Conservation (phyloP, 2,329 filamentous ascomycete genomes). For the Colletotrichum lupini region DNA sequence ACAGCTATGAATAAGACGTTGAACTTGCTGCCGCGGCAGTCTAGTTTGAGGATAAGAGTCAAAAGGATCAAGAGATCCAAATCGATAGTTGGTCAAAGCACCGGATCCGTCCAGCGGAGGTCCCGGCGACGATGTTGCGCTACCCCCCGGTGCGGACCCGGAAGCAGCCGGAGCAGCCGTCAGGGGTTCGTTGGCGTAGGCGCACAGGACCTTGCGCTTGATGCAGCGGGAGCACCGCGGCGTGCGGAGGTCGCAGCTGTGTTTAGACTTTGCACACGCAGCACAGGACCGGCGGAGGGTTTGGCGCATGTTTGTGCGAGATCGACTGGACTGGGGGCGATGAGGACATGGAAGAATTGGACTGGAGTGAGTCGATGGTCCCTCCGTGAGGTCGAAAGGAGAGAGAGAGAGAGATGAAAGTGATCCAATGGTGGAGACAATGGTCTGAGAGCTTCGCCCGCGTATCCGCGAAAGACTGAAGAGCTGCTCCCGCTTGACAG, state of each 20-base stretch:
- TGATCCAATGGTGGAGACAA: neutral
- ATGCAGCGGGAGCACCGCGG: constrained; percentile 66
- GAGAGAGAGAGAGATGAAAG: neutral
- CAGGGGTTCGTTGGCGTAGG: constrained; percentile 66
- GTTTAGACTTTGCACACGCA: constrained; percentile 66
- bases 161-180: constrained; percentile 39
- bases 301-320: constrained; percentile 55
- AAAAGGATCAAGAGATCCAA: constrained; percentile 62
- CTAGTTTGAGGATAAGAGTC: constrained; percentile 66
- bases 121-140: neutral
- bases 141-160: constrained; percentile 4
- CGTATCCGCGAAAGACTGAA: neutral
- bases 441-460: neutral
- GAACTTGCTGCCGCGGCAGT: constrained; percentile 60
- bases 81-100: constrained; percentile 41
- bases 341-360: neutral
- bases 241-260: constrained; percentile 64
- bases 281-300: constrained; percentile 68
- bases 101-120: constrained; percentile 6
- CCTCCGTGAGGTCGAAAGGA: neutral
- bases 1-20: constrained; percentile 68
- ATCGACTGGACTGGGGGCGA: neutral
- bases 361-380: neutral
- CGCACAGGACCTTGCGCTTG: constrained; percentile 58
- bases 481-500: neutral